phyloP scores from a whole-genome alignment of 2,329 filamentous ascomycete species.

The Fusarium dlaminii region DNA sequence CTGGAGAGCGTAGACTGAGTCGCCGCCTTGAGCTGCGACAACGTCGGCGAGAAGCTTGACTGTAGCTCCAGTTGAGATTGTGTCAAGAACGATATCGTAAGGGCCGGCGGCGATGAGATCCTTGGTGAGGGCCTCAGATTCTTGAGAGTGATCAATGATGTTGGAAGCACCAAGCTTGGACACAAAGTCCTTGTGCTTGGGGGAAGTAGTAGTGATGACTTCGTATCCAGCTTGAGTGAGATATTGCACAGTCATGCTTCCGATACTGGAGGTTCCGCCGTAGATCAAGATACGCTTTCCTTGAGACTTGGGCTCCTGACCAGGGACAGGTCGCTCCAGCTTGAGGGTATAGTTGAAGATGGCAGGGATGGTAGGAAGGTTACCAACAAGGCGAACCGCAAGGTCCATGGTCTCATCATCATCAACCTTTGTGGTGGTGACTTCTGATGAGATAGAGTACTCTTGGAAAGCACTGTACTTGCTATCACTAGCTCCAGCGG shows the following conservation, averaged over 20 bases:
- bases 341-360: slow-evolving; percentile 28
- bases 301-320: neutral
- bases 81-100: slow-evolving; percentile 24
- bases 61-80: slow-evolving; percentile 24
- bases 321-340: slow-evolving; percentile 14
- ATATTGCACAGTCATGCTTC: slow-evolving; percentile 28
- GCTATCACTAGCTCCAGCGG: slow-evolving; percentile 18
- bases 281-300: slow-evolving; percentile 24
- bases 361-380: slow-evolving; percentile 26
- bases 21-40: slow-evolving; percentile 18
- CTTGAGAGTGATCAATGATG: slow-evolving; percentile 15
- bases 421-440: slow-evolving; percentile 22
- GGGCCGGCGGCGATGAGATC: slow-evolving; percentile 12
- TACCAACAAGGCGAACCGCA: slow-evolving; percentile 29
- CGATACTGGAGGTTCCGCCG: slow-evolving; percentile 31
- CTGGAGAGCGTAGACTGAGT: slow-evolving; percentile 26
- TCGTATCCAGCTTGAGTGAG: slow-evolving; percentile 31
- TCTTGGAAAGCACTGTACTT: slow-evolving; percentile 33
- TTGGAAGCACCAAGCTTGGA: slow-evolving; percentile 15
- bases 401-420: slow-evolving; percentile 11
- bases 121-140: neutral
- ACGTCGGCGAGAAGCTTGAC: slow-evolving; percentile 25
- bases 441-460: slow-evolving; percentile 4
- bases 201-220: slow-evolving; percentile 29
- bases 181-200: slow-evolving; percentile 25